Evolutionary conservation across 1,284 basidiomycete species (phyloP), one percentile per base, ranked within the genome.

Genomic region (Fomitopsis palustris): DNA sequence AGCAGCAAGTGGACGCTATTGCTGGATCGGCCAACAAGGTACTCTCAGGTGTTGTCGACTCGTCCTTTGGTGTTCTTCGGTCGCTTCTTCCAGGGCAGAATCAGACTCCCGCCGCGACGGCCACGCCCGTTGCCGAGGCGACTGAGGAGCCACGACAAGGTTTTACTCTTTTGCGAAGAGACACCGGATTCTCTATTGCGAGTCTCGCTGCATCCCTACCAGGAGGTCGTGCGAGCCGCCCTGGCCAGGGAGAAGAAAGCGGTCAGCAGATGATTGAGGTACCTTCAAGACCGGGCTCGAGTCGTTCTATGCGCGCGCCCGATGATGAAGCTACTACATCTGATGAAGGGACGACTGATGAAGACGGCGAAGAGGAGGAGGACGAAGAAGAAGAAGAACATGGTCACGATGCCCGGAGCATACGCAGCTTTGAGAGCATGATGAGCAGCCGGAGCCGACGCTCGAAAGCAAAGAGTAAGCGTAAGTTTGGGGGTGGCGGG

Each of bases 21-120:
- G 84, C 92, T 0, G 90, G 85, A 10, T 90, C 89, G 0, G 93
- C 93, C 14, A 93, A 92, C 72, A 93, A 93, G 69, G 90, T 94
- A 47, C 79, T 95, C 55, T 86, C 81, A 0, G 93, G 92, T 21
- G 93, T 95, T 39, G 88, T 95, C 54, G 93, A 95, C 69, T 86
- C 90, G 0, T 92, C 84, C 12, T 85, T 95, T 73, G 89, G 90
- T 10, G 90, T 93, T 49, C 78, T 95, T 2, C 82, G 89, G 17
- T 86, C 91, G 0, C 76, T 95, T 19, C 73, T 80, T 8, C 77
- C 75, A 3, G 75, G 71, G 17, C 69, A 68, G 52, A 59, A 60
- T 25, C 65, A 53, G 29, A 29, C n/a, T 6, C 61, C 47, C 38
- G 51, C 49, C 9, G 27, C 57, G 3, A 35, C 68, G 2, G 62